These are phyloP conservation scores for Fraxinus pennsylvanica DNA, from an alignment of 257 asterid species.

Conservation along the genomic window DNA sequence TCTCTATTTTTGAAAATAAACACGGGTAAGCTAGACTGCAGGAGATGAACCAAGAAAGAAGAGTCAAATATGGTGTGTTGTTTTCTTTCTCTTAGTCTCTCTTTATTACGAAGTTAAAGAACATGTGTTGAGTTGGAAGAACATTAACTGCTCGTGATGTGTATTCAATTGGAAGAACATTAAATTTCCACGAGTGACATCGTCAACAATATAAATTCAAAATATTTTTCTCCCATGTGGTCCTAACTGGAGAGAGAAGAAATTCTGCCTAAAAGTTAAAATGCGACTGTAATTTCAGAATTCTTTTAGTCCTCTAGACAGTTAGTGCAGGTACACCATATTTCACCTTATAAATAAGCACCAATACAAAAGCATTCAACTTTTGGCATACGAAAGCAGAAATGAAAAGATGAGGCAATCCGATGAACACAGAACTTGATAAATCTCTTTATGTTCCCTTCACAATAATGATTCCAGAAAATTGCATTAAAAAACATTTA, in stretches of 20 bases:
- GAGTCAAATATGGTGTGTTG: conserved; percentile 10
- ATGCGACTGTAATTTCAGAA: neutral
- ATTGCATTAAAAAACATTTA: neutral
- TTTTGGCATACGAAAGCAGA: conserved; percentile 14
- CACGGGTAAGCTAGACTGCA: conserved; percentile 28
- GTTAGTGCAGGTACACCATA: neutral
- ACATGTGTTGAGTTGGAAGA: neutral
- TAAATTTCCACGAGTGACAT: neutral
- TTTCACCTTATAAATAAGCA: neutral
- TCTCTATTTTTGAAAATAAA: conserved; percentile 44
- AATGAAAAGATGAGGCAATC: conserved; percentile 10
- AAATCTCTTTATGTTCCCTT: neutral
- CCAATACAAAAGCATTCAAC: neutral
- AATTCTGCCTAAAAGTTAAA: neutral
- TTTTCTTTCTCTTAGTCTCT: neutral
- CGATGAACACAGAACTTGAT: neutral
- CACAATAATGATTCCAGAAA: neutral
- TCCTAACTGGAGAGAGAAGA: neutral
- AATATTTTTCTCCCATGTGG: neutral
- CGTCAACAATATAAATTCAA: neutral
- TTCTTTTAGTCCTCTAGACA: conserved; percentile 1
- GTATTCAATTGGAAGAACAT: neutral
- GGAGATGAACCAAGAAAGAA: conserved; percentile 25
- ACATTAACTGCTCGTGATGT: neutral
- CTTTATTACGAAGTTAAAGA: neutral